Evolutionary conservation across 805 yeast species (phyloP).

Genomic region (Lipomyces starkeyi): DNA sequence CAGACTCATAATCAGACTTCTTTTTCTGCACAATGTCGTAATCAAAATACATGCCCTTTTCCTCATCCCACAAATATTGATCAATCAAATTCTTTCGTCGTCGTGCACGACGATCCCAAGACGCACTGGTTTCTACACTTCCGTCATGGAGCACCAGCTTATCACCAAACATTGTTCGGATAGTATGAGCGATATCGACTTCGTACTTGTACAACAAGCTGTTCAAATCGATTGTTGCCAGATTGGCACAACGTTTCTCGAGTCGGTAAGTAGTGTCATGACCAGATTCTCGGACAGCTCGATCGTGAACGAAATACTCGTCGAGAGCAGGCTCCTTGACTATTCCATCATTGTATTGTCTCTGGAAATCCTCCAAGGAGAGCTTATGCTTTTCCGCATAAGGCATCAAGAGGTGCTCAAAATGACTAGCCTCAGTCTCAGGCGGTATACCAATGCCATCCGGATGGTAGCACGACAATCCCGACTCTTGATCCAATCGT

Average conservation of each 20-base stretch:
- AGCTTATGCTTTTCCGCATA: slow-evolving; percentile 67
- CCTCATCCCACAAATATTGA: slow-evolving; percentile 82
- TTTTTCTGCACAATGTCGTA: slow-evolving; percentile 66
- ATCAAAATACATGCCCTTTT: slow-evolving; percentile 79
- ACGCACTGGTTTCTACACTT: slow-evolving; percentile 52
- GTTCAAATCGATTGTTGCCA: slow-evolving; percentile 91
- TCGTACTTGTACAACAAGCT: slow-evolving; percentile 89
- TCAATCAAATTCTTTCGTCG: slow-evolving; percentile 61
- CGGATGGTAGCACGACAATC: slow-evolving; percentile 88
- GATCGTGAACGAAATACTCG: slow-evolving; percentile 85
- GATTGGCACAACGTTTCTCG: slow-evolving; percentile 85
- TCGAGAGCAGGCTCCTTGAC: slow-evolving; percentile 82
- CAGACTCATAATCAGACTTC: slow-evolving; percentile 76
- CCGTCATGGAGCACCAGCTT: slow-evolving; percentile 48
- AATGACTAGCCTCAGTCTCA: slow-evolving; percentile 92
- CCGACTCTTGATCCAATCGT: slow-evolving; percentile 72
- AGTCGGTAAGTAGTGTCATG: slow-evolving; percentile 92
- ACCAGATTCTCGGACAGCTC: slow-evolving; percentile 95
- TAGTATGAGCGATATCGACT: slow-evolving; percentile 72
- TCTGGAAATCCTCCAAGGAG: slow-evolving; percentile 66
- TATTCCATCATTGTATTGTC: slow-evolving; percentile 68
- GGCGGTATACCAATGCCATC: slow-evolving; percentile 95
- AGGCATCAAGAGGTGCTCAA: slow-evolving; percentile 70
- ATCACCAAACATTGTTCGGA: slow-evolving; percentile 63
- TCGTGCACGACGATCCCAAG: slow-evolving; percentile 69